Percentiles rank a stretch among this genome's conserved stretches.
Evolutionary conservation across 139 green algal genomes (phyloP).

Genomic region (Coelastrella sp.): DNA sequence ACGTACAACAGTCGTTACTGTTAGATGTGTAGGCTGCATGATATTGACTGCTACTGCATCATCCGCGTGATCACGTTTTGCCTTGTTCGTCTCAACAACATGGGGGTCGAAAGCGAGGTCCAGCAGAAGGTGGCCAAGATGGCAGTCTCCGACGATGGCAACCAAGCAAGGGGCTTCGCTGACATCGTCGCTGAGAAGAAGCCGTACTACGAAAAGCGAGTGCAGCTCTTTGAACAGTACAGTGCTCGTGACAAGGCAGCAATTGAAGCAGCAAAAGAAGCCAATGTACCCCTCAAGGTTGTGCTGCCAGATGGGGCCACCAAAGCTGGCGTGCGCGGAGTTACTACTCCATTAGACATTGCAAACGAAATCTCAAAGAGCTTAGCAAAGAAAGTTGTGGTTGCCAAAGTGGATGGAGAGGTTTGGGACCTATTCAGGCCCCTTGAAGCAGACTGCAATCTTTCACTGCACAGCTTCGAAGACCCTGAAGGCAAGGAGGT

Average conservation of each 20-base stretch:
- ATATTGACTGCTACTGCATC: no score
- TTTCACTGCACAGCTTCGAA: conserved; percentile 92
- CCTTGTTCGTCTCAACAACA: neutral
- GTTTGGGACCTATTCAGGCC: conserved; percentile 93
- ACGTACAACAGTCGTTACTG: no score
- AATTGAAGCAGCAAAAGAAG: conserved; percentile 66
- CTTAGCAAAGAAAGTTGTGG: conserved; percentile 92
- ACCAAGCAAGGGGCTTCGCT: neutral
- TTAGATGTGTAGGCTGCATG: no score
- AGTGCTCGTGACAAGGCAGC: conserved; percentile 64
- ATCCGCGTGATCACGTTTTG: no score
- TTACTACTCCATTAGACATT: conserved; percentile 95
- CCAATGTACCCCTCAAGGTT: conserved; percentile 81
- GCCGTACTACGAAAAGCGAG: conserved; percentile 86
- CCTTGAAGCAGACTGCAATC: conserved; percentile 87
- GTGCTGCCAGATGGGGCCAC: conserved; percentile 86
- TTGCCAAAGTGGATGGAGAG: conserved; percentile 87
- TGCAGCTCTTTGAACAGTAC: conserved; percentile 92
- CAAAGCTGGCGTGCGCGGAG: conserved; percentile 78
- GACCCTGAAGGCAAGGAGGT: conserved; percentile 90
- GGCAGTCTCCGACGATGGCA: conserved; percentile 8
- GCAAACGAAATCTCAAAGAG: conserved; percentile 87
- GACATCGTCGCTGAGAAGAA: conserved; percentile 32
- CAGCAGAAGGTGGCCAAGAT: neutral
- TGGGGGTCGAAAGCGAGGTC: neutral